Percentiles rank a stretch among this genome's conserved stretches.
Conservation (phyloP, 176 grass and related monocot genomes). For the Cenchrus fungigraminus region DNA sequence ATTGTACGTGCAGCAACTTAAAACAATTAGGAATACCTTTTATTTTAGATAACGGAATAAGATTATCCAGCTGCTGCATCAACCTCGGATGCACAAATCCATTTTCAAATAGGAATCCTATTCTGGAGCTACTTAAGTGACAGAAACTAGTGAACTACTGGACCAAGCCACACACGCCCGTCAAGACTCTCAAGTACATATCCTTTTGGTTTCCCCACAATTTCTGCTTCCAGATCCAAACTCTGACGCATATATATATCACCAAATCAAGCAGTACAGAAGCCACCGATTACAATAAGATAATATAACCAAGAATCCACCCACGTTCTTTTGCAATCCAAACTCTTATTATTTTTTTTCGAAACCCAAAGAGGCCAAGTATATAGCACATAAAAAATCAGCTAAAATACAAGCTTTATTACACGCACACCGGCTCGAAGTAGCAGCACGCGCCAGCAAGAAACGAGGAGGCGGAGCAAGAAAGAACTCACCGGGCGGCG, state of each 20-base stretch:
- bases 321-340: constrained; percentile 22
- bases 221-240: constrained; percentile 40
- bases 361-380: neutral
- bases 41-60: no score
- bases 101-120: neutral
- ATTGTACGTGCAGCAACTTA: neutral
- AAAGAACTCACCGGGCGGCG: constrained; percentile 34
- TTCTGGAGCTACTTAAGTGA: neutral
- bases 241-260: neutral
- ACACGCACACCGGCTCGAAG: neutral
- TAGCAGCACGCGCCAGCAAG: neutral
- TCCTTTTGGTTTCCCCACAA: neutral
- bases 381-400: neutral
- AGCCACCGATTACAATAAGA: neutral
- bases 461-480: neutral
- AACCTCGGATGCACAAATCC: no score
- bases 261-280: constrained; percentile 11
- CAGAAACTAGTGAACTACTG: neutral
- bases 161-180: neutral
- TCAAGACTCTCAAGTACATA: neutral
- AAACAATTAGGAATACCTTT: neutral
- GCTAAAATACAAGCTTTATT: neutral
- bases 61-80: no score
- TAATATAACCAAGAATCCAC: constrained; percentile 3
- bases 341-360: neutral